Evolutionary conservation across 768 basidiomycete species (phyloP).

Genomic region (Russula sp.): DNA sequence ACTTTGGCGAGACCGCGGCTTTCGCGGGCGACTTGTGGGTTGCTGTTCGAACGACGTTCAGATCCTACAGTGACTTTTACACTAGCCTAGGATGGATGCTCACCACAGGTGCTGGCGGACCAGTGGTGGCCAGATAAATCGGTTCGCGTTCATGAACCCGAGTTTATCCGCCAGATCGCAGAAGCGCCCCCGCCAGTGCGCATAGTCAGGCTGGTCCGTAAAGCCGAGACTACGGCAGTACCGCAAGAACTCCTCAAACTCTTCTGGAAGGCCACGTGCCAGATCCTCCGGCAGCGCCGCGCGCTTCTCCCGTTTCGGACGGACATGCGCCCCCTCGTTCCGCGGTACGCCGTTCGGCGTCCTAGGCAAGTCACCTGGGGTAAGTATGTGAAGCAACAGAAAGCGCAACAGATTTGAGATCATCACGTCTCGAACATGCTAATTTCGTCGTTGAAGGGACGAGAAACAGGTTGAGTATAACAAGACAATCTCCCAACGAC

Average conservation of each 20-base stretch:
- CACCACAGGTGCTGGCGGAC: constrained; percentile 16
- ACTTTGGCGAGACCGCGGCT: constrained; percentile 30
- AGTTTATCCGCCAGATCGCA: constrained; percentile 49
- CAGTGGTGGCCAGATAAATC: constrained; percentile 70
- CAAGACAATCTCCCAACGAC: background rate
- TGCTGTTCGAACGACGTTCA: background rate
- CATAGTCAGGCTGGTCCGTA: constrained; percentile 62
- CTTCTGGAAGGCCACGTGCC: constrained; percentile 58
- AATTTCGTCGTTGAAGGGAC: background rate
- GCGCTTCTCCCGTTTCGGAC: constrained; percentile 57
- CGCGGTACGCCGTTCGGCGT: constrained; percentile 77
- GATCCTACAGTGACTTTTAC: background rate
- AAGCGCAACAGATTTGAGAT: constrained; percentile 70
- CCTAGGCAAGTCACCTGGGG: constrained; percentile 68
- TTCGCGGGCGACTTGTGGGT: background rate
- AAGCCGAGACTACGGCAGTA: constrained; percentile 67
- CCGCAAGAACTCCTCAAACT: constrained; percentile 70
- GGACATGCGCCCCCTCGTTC: constrained; percentile 53
- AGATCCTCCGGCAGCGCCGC: constrained; percentile 55
- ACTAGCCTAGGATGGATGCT: constrained; percentile 24
- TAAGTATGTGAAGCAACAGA: constrained; percentile 76
- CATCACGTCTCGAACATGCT: constrained; percentile 77
- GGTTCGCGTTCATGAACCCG: constrained; percentile 51
- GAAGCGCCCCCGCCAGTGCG: constrained; percentile 58
- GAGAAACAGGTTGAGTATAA: background rate